These are phyloP conservation scores for Akebia trifoliata DNA, from an alignment of 164 flowering plant species.

Conservation along the genomic window DNA sequence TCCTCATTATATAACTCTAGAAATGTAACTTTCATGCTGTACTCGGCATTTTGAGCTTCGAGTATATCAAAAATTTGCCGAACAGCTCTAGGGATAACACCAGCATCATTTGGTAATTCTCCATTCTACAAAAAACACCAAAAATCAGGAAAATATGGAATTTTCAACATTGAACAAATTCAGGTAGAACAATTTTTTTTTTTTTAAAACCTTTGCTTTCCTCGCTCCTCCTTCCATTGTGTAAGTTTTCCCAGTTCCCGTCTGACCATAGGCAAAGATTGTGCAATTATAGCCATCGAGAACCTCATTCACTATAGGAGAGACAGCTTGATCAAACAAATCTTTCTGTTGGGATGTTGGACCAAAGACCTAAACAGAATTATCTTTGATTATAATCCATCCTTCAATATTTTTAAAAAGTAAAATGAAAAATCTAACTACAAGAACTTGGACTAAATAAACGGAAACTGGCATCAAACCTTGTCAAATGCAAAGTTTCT, in stretches of 20 bases:
- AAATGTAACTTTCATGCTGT: slow-evolving; percentile 82
- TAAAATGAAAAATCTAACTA: too few relatives aligned
- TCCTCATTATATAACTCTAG: slow-evolving; percentile 85
- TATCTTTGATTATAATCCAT: slow-evolving; percentile 1
- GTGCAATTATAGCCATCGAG: slow-evolving; percentile 91
- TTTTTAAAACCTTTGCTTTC: slow-evolving; percentile 51
- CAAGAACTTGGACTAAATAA: too few relatives aligned
- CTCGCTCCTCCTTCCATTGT: slow-evolving; percentile 85
- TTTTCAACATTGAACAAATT: too few relatives aligned
- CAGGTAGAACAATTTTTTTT: neutral
- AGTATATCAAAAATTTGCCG: slow-evolving; percentile 65
- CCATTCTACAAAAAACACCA: slow-evolving; percentile 48
- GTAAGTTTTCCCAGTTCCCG: slow-evolving; percentile 86
- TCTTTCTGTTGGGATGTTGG: slow-evolving; percentile 71
- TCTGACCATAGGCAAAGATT: slow-evolving; percentile 84
- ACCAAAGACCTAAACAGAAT: slow-evolving; percentile 64
- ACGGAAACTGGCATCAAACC: too few relatives aligned
- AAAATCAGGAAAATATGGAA: slow-evolving; percentile 8
- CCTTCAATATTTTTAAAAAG: too few relatives aligned
- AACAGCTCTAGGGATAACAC: slow-evolving; percentile 87
- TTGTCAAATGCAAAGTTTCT: slow-evolving; percentile 87
- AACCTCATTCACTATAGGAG: slow-evolving; percentile 79
- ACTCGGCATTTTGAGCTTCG: slow-evolving; percentile 79
- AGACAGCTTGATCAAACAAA: slow-evolving; percentile 58
- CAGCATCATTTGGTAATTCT: slow-evolving; percentile 74